phyloP scores from a whole-genome alignment of 1,284 basidiomycete genomes.

The Trametes hirsuta region DNA sequence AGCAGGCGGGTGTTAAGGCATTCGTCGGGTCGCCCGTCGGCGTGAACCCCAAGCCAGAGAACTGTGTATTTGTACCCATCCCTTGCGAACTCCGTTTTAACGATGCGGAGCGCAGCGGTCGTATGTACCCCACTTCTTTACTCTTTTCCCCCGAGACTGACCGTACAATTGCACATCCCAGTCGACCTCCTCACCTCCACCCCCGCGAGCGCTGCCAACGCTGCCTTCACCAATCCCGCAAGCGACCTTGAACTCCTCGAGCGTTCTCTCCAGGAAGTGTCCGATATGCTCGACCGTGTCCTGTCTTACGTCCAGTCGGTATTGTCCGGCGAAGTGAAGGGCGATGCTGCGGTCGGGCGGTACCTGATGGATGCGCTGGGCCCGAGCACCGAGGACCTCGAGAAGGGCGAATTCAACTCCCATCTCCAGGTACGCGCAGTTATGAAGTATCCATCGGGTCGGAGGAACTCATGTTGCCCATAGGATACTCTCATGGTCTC shows the following conservation, averaged over 20 bases:
- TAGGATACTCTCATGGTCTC: slow-evolving; percentile 95
- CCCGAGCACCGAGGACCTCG: slow-evolving; percentile 61
- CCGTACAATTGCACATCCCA: slow-evolving; percentile 32
- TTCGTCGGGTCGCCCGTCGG: slow-evolving; percentile 89
- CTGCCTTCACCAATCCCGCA: slow-evolving; percentile 50
- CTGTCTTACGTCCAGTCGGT: slow-evolving; percentile 88
- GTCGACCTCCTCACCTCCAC: slow-evolving; percentile 75
- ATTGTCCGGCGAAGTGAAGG: slow-evolving; percentile 75
- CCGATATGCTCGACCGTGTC: slow-evolving; percentile 84
- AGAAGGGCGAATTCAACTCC: slow-evolving; percentile 76
- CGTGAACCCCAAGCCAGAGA: slow-evolving; percentile 87
- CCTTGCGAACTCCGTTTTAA: slow-evolving; percentile 83
- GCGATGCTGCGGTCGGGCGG: slow-evolving; percentile 88
- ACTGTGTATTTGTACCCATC: slow-evolving; percentile 90
- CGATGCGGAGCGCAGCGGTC: slow-evolving; percentile 81
- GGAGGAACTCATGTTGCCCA: not conserved
- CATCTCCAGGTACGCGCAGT: slow-evolving; percentile 64
- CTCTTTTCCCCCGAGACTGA: not conserved
- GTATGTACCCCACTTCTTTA: slow-evolving; percentile 53
- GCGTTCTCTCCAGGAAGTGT: slow-evolving; percentile 69
- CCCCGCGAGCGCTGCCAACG: slow-evolving; percentile 46
- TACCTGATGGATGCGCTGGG: slow-evolving; percentile 94
- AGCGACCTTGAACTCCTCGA: slow-evolving; percentile 74
- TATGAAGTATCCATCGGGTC: not conserved
- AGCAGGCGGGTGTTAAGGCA: slow-evolving; percentile 83